These are phyloP conservation scores for Globisporangium parvum DNA, from an alignment of 352 stramenopile species.

Conservation along the genomic window DNA sequence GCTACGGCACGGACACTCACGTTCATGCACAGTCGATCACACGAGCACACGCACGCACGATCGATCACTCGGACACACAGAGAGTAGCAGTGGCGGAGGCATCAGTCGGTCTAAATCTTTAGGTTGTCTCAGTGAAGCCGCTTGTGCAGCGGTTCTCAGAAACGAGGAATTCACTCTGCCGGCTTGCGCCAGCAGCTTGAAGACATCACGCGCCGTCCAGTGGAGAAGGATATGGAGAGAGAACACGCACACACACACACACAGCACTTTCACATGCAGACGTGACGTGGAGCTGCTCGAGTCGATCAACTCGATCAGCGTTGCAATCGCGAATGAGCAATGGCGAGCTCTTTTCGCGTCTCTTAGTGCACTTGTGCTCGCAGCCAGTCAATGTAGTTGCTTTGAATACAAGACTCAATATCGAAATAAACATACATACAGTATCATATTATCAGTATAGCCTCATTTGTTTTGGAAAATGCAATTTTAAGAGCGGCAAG, in stretches of 20 bases:
- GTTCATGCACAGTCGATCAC: too few relatives aligned
- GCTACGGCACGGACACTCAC: background rate
- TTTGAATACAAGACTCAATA: too few relatives aligned
- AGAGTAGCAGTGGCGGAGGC: constrained; percentile 21
- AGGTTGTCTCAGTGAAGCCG: constrained; percentile 83
- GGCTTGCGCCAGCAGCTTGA: constrained; percentile 41
- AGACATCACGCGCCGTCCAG: constrained; percentile 64
- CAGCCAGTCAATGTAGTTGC: too few relatives aligned
- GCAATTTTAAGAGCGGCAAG: too few relatives aligned
- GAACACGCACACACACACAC: constrained; percentile 2
- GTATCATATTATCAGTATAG: too few relatives aligned
- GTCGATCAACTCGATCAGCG: too few relatives aligned
- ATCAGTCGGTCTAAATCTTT: constrained; percentile 79
- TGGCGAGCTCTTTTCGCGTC: too few relatives aligned
- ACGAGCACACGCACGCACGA: constrained; percentile 3
- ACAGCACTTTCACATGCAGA: constrained; percentile 4
- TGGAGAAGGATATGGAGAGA: background rate
- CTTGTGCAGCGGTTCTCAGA: constrained; percentile 86
- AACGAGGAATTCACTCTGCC: constrained; percentile 89
- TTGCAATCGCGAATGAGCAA: too few relatives aligned
- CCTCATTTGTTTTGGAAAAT: too few relatives aligned
- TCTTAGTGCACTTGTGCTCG: too few relatives aligned
- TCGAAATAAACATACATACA: too few relatives aligned
- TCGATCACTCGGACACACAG: constrained; percentile 3
- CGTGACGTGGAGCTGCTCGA: background rate